These are phyloP conservation scores for Penicillium dipodomyicola DNA, from an alignment of 495 filamentous ascomycete genomes.

Conservation along the genomic window DNA sequence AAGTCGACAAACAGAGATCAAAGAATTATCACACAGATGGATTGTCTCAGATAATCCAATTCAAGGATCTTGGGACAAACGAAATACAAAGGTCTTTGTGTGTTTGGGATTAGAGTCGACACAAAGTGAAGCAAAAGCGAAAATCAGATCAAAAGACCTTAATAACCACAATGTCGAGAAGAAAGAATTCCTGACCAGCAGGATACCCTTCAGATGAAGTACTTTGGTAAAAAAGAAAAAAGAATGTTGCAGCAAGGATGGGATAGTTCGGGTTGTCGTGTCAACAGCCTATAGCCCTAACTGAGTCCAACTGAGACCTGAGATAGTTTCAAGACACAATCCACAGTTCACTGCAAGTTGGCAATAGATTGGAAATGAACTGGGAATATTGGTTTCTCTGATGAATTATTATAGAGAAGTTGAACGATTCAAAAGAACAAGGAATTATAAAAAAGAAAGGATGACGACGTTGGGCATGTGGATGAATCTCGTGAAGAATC, in stretches of 20 bases:
- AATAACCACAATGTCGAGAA: neutral
- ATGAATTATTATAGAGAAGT: conserved; percentile 11
- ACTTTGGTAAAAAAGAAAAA: conserved; percentile 12
- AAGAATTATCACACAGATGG: neutral
- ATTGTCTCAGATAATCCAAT: conserved; percentile 6
- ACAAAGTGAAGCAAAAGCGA: conserved; percentile 11
- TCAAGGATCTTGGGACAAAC: neutral
- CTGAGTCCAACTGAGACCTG: conserved; percentile 33
- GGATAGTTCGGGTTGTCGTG: conserved; percentile 48
- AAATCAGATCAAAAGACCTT: conserved; percentile 4
- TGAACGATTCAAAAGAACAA: conserved; percentile 7
- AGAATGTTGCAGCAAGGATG: conserved; percentile 46
- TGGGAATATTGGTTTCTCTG: conserved; percentile 2
- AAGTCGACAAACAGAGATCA: neutral
- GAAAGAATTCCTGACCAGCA: conserved; percentile 27
- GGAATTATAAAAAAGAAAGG: conserved; percentile 20
- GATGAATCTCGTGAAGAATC: conserved; percentile 42
- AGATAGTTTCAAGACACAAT: conserved; percentile 26
- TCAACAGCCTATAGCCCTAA: conserved; percentile 45
- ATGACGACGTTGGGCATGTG: conserved; percentile 39
- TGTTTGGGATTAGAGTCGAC: neutral
- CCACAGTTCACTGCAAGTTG: conserved; percentile 13
- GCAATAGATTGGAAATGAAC: conserved; percentile 21
- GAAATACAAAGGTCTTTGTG: conserved; percentile 1
- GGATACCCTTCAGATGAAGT: conserved; percentile 26